phyloP scores from a whole-genome alignment of 305 asterid genomes.

The Fraxinus nigra region DNA sequence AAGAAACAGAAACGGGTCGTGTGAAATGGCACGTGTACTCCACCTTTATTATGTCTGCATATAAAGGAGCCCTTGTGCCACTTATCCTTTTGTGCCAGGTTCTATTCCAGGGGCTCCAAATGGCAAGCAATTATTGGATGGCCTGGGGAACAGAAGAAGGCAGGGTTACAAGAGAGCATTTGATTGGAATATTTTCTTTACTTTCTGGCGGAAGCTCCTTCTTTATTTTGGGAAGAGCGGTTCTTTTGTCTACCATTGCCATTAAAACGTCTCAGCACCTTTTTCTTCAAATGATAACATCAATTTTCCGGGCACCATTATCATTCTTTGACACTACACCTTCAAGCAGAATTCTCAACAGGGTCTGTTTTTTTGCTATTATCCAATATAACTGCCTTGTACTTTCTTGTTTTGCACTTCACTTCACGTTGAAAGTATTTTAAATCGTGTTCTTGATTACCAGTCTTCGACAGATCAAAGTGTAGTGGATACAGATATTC shows the following conservation, averaged over 20 bases:
- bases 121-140: constrained; percentile 91
- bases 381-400: not conserved
- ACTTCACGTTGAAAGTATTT: not conserved
- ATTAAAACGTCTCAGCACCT: constrained; percentile 68
- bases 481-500: constrained; percentile 75
- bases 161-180: constrained; percentile 35
- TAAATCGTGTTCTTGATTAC: not conserved
- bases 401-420: not conserved
- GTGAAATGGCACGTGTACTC: constrained; percentile 79
- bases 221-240: constrained; percentile 68
- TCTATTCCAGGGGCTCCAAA: constrained; percentile 71
- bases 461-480: constrained; percentile 86
- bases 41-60: constrained; percentile 66
- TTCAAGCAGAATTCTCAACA: constrained; percentile 77
- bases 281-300: constrained; percentile 51
- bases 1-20: constrained; percentile 60
- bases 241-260: constrained; percentile 65
- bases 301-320: constrained; percentile 69
- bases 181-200: constrained; percentile 59
- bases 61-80: constrained; percentile 73
- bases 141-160: constrained; percentile 75
- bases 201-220: constrained; percentile 78
- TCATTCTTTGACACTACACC: constrained; percentile 77
- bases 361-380: constrained; percentile 38
- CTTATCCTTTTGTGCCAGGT: constrained; percentile 62